phyloP scores from a whole-genome alignment of 176 grass and related monocot species.

The Raddia distichophylla region DNA sequence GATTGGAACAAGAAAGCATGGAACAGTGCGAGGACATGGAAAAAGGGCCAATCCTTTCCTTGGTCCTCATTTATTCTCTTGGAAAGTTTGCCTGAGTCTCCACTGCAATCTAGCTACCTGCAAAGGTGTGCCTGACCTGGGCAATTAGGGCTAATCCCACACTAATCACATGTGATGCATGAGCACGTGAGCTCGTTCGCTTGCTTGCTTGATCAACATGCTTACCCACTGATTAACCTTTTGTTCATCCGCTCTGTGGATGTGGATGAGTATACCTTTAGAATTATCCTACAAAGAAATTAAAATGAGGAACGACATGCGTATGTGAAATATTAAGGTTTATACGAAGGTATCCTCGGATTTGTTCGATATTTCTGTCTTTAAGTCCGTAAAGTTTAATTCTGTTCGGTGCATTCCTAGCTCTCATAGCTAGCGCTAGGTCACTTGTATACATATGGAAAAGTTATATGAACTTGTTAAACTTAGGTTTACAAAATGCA shows the following conservation, averaged over 20 bases:
- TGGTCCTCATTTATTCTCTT: constrained; percentile 24
- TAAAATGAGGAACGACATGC: not conserved
- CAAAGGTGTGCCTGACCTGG: not conserved
- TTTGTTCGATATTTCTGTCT: not conserved
- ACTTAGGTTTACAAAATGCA: not conserved
- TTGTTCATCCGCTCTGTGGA: not conserved
- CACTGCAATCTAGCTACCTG: not conserved
- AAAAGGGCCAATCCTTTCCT: constrained; percentile 50
- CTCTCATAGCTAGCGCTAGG: not conserved
- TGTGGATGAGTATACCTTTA: not conserved
- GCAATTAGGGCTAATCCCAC: constrained; percentile 15
- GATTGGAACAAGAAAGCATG: constrained; percentile 36
- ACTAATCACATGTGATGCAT: constrained; percentile 11
- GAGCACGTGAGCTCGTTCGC: not conserved
- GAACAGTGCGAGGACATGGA: constrained; percentile 32
- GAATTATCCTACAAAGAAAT: not conserved
- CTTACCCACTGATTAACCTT: constrained; percentile 29
- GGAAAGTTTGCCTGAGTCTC: constrained; percentile 30
- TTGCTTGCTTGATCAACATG: constrained; percentile 11
- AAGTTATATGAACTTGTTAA: not conserved
- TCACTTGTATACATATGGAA: not conserved
- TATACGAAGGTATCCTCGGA: not conserved
- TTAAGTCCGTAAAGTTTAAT: not conserved
- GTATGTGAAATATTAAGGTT: not conserved
- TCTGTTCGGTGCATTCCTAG: not conserved